A percentile compares a stretch with the other conserved stretches of the same genome.
Evolutionary conservation across 345 rosid genomes (phyloP).

Genomic region (Conringia planisiliqua): DNA sequence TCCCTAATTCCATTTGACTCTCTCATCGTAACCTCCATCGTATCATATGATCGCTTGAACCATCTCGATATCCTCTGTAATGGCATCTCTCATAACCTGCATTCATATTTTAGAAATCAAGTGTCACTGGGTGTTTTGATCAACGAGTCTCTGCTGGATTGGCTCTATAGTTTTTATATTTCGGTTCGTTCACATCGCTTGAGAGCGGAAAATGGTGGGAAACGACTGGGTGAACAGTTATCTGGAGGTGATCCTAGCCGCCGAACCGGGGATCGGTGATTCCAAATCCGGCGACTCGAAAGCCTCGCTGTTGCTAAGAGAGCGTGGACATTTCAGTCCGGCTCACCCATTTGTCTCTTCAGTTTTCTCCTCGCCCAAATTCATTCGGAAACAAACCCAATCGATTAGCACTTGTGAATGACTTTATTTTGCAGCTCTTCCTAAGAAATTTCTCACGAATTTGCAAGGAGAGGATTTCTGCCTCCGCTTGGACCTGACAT

Average conservation of each 20-base stretch:
- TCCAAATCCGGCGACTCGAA: conserved; percentile 19
- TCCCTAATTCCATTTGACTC: too few species aligned
- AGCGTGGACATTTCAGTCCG: conserved; percentile 67
- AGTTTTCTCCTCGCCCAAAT: too few species aligned
- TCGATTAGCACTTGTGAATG: too few species aligned
- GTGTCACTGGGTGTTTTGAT: background rate
- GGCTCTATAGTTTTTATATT: background rate
- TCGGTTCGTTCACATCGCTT: background rate
- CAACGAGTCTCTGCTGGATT: background rate
- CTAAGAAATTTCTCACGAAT: too few species aligned
- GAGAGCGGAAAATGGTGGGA: conserved; percentile 19
- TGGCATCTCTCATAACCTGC: background rate
- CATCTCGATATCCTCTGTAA: too few species aligned
- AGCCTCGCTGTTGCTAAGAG: conserved; percentile 57
- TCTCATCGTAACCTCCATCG: too few species aligned
- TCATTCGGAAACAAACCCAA: too few species aligned
- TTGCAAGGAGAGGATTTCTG: too few species aligned
- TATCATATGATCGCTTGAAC: background rate
- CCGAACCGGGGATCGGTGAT: conserved; percentile 23
- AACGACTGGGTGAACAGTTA: conserved; percentile 33
- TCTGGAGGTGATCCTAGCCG: conserved; percentile 32
- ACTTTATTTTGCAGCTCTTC: too few species aligned
- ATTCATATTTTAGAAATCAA: background rate
- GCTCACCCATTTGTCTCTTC: too few species aligned
- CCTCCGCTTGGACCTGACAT: too few species aligned